Evolutionary conservation across 805 yeast genomes (phyloP).

Genomic region (Candida alai): DNA sequence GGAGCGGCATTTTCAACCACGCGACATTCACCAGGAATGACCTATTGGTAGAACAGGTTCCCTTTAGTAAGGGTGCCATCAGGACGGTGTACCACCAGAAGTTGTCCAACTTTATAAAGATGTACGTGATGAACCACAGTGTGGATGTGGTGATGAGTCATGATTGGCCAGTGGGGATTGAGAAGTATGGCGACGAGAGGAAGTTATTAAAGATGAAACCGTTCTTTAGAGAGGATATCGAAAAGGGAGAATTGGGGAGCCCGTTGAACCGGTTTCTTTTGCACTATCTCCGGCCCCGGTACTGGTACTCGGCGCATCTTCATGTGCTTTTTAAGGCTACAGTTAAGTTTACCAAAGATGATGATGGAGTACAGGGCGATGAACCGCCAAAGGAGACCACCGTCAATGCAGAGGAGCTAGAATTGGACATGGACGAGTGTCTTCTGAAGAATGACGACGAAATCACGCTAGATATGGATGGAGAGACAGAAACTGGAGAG

Average conservation of each 20-base stretch:
- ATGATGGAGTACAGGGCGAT: not conserved
- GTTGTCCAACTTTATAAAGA: conserved; percentile 56
- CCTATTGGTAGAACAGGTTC: conserved; percentile 40
- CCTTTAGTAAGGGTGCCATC: conserved; percentile 44
- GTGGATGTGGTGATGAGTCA: conserved; percentile 70
- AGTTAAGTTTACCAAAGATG: conserved; percentile 20
- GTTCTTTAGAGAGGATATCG: conserved; percentile 62
- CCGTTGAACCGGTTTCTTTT: conserved; percentile 60
- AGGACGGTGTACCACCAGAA: conserved; percentile 74
- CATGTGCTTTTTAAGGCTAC: conserved; percentile 70
- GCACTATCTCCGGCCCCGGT: conserved; percentile 50
- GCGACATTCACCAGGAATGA: conserved; percentile 38
- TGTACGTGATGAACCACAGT: conserved; percentile 35
- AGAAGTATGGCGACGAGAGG: conserved; percentile 54
- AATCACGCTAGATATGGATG: conserved; percentile 21
- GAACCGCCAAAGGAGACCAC: not conserved
- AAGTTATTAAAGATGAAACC: conserved; percentile 57
- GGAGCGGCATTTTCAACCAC: conserved; percentile 77
- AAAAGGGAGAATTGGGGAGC: conserved; percentile 61
- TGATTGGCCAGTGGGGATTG: conserved; percentile 92
- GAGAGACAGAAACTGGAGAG: conserved; percentile 1
- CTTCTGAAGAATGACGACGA: conserved; percentile 14
- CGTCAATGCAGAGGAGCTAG: conserved; percentile 15
- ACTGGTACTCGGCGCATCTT: conserved; percentile 89
- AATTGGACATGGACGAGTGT: conserved; percentile 18